Evolutionary conservation across 2,329 filamentous ascomycete genomes (phyloP).

Genomic region (Claviceps spartinae): DNA sequence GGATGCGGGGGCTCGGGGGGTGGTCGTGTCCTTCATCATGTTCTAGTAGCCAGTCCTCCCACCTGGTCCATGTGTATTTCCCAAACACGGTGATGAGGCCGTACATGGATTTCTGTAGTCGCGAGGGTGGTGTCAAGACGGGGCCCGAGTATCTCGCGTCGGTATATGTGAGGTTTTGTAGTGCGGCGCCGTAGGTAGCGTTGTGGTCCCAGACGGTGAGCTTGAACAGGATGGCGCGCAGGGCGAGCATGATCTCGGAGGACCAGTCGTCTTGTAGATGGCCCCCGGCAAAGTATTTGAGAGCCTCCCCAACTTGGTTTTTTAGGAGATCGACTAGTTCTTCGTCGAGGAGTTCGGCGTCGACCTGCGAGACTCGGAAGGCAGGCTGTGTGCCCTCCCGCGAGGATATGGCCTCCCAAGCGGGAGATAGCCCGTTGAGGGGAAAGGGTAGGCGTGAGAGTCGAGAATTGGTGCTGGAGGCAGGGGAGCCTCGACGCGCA

Average conservation of each 20-base stretch:
- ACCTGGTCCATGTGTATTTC: conserved; percentile 79
- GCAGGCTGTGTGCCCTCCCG: conserved; percentile 70
- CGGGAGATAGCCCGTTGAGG: conserved; percentile 42
- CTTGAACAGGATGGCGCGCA: conserved; percentile 80
- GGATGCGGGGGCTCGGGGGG: conserved; percentile 35
- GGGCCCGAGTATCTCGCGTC: conserved; percentile 59
- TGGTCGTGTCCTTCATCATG: conserved; percentile 60
- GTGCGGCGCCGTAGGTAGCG: conserved; percentile 80
- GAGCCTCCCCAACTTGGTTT: conserved; percentile 70
- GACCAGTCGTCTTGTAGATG: conserved; percentile 76
- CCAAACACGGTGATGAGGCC: conserved; percentile 78
- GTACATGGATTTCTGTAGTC: conserved; percentile 71
- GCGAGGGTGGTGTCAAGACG: conserved; percentile 56
- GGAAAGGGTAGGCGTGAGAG: conserved; percentile 47
- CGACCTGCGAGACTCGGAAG: conserved; percentile 89
- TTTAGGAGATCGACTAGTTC: conserved; percentile 79
- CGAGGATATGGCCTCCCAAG: conserved; percentile 60
- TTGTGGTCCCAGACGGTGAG: conserved; percentile 94
- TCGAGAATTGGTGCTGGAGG: conserved; percentile 39
- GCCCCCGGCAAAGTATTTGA: conserved; percentile 70
- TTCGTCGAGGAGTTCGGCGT: conserved; percentile 88
- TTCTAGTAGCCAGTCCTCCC: conserved; percentile 74
- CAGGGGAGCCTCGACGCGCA: conserved; percentile 35
- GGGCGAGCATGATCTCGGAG: conserved; percentile 64
- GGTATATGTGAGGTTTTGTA: conserved; percentile 84